Base-by-base conservation (phyloP, 352 stramenopile species). In the Phytophthora podocarpi region DNA sequence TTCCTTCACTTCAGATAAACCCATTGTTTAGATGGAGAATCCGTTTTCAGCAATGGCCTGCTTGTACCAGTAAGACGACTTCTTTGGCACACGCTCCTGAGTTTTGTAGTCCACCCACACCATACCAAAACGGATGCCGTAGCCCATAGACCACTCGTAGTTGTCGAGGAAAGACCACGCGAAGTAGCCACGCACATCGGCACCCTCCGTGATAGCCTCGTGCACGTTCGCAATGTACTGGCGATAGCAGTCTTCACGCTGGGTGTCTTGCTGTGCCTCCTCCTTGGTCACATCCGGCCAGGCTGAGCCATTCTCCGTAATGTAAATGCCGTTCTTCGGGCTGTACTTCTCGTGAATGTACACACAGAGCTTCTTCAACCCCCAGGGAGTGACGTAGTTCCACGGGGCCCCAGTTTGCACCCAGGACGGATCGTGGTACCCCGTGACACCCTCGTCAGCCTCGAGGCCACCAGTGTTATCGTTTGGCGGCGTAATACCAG, bases 241-340 rank as follows among this genome's bases (percentile, higher is more conserved):
- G 21, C 88, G 72, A 37, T 95, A 85, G 67, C 87, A 97, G 7
- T 90, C 50, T 50, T 88, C 68, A 28, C 92, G 71, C 23, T 74
- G 78, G 31, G 78, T 66, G 60, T 97, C 90, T 21, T 91, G 64
- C 35, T 87, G 54, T 1, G 85, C 82, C 46, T 79, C 74, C 26
- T 77, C 72, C 45, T 93, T 83, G 48, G 89, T 67, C 62, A 82
- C 78, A 51, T 74, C 72, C 0, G 75, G 60, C 41, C 69, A 76
- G 1, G 84, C 78, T 23, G 76, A 89, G 21, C 94, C 94, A 72
- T 98, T 98, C 66, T 98, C 94, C 5, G 94, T 98, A 30, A 98
- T 85, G 47, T 84, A 80, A 43, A 98, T 96, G 26, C 78, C 67
- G 37, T 68, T 67, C 55, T 74, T 70, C 26, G 76, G 70, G 21